phyloP scores from a whole-genome alignment of 2,329 filamentous ascomycete species.

The Thelonectria rubi region DNA sequence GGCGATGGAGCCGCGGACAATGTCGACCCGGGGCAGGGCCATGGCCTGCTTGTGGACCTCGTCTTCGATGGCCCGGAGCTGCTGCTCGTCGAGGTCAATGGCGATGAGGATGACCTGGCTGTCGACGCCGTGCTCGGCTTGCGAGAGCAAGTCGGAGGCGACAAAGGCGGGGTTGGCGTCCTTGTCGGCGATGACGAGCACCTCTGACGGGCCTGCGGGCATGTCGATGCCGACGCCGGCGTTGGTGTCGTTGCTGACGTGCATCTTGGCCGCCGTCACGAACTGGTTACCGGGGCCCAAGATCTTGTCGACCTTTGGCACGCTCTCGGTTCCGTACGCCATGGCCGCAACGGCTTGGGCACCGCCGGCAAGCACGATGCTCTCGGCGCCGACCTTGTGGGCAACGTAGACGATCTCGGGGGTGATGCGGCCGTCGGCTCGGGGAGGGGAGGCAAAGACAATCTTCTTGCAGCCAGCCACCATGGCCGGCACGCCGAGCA shows the following conservation, averaged over 20 bases:
- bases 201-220: slow-evolving; percentile 96
- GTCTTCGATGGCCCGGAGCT: slow-evolving; percentile 86
- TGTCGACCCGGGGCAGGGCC: slow-evolving; percentile 88
- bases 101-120: slow-evolving; percentile 94
- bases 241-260: slow-evolving; percentile 95
- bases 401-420: slow-evolving; percentile 98
- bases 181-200: slow-evolving; percentile 93
- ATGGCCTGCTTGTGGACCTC: slow-evolving; percentile 89
- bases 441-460: slow-evolving; percentile 89
- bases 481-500: slow-evolving; percentile 97
- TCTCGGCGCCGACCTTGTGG: slow-evolving; percentile 95
- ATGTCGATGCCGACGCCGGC: slow-evolving; percentile 97
- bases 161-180: slow-evolving; percentile 92
- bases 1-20: slow-evolving; percentile 87
- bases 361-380: slow-evolving; percentile 93
- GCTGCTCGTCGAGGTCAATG: slow-evolving; percentile 76
- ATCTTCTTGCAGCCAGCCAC: slow-evolving; percentile 97
- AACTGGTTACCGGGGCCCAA: slow-evolving; percentile 98
- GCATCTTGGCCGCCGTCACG: slow-evolving; percentile 98
- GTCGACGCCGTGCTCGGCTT: slow-evolving; percentile 96
- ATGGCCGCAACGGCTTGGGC: slow-evolving; percentile 96
- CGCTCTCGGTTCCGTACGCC: slow-evolving; percentile 94
- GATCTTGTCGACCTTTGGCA: slow-evolving; percentile 98
- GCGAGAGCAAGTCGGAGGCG: slow-evolving; percentile 90
- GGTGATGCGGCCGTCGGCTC: slow-evolving; percentile 87